Conservation (phyloP, 306 rosid species). For the Vigna radiata region DNA sequence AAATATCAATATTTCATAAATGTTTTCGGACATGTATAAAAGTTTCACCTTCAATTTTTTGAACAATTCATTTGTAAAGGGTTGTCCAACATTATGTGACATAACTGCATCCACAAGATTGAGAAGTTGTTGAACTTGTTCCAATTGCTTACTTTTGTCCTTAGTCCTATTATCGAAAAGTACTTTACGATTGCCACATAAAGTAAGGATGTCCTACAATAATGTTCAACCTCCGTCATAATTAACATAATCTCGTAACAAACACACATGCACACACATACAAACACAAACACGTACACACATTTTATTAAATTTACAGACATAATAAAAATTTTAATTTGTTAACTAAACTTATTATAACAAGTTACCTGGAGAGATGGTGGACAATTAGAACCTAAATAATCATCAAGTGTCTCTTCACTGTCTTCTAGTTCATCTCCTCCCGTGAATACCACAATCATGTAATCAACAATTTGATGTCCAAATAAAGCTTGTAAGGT, state of each 20-base stretch:
- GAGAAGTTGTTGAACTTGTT: neutral
- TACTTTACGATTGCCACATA: neutral
- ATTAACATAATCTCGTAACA: neutral
- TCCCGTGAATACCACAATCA: neutral
- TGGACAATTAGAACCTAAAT: no score
- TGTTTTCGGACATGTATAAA: neutral
- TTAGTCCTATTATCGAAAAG: neutral
- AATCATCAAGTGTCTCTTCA: neutral
- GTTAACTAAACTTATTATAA: no score
- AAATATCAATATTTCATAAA: neutral
- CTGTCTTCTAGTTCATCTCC: neutral
- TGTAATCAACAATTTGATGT: neutral
- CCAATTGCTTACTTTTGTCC: neutral
- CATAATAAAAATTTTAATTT: no score
- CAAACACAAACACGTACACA: no score
- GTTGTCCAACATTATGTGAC: neutral
- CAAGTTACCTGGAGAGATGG: no score
- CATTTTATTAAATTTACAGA: no score
- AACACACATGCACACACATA: no score
- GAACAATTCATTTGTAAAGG: neutral
- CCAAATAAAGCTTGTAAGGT: slow-evolving; percentile 4
- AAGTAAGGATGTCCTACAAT: neutral
- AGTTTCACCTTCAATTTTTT: neutral
- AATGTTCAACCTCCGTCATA: neutral
- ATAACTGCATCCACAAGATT: neutral